Evolutionary conservation across 148 eudicot species (phyloP).

Genomic region (Amaranthus palmeri): DNA sequence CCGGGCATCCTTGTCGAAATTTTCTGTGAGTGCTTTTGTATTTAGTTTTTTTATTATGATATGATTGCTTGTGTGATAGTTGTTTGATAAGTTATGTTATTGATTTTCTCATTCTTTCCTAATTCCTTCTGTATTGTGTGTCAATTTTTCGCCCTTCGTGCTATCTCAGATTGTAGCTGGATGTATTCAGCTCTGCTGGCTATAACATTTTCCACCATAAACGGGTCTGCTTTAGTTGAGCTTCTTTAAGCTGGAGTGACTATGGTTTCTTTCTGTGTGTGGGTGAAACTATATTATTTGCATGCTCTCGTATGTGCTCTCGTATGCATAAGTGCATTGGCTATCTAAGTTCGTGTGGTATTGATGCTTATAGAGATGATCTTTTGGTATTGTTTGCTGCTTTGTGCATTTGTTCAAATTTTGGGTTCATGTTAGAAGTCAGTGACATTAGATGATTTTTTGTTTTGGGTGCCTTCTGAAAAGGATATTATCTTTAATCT

Average conservation of each 20-base stretch:
- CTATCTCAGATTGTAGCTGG: background rate
- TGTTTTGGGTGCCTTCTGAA: too few relatives aligned
- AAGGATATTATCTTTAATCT: too few relatives aligned
- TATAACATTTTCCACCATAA: background rate
- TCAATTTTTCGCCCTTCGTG: background rate
- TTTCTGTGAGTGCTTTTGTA: conserved; percentile 49
- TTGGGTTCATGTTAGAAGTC: too few relatives aligned
- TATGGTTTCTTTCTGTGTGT: background rate
- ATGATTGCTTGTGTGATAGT: background rate
- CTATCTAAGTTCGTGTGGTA: background rate
- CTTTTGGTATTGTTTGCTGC: background rate
- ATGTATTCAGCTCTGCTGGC: background rate
- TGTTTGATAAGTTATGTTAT: background rate
- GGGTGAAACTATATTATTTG: background rate
- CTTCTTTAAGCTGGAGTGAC: background rate
- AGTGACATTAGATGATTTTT: too few relatives aligned
- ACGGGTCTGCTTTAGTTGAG: background rate
- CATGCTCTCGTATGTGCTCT: background rate
- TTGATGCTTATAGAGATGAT: background rate
- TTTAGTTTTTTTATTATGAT: background rate
- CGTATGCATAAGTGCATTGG: too few relatives aligned
- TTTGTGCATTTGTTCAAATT: too few relatives aligned
- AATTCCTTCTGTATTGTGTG: background rate
- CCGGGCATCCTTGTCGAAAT: conserved; percentile 69
- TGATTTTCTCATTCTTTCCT: background rate